Evolutionary conservation across 108 stramenopile species (phyloP).

Genomic region (Skeletonema costatum): DNA sequence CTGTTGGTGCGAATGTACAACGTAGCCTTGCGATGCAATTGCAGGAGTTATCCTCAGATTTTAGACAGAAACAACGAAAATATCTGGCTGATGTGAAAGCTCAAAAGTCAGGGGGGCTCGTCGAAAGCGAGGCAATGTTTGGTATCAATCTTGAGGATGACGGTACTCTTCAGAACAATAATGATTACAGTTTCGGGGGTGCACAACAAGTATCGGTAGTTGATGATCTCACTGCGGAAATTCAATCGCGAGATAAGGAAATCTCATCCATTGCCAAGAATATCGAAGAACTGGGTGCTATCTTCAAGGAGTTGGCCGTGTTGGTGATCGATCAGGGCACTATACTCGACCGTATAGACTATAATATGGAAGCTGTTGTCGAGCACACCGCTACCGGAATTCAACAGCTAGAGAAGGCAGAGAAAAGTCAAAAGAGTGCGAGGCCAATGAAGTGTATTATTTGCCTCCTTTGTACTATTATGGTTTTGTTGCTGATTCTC

Average conservation of each 20-base stretch:
- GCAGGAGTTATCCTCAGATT: constrained; percentile 88
- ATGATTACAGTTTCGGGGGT: constrained; percentile 64
- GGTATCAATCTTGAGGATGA: constrained; percentile 77
- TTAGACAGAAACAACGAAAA: constrained; percentile 94
- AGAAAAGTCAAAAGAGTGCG: constrained; percentile 96
- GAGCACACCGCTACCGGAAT: constrained; percentile 98
- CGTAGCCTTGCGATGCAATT: constrained; percentile 92
- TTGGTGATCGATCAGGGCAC: constrained; percentile 99
- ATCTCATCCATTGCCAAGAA: constrained; percentile 95
- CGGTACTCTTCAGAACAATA: constrained; percentile 46
- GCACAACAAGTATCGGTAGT: constrained; percentile 81
- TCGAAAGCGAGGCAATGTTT: constrained; percentile 64
- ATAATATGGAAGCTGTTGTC: constrained; percentile 99
- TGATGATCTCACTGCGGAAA: constrained; percentile 82
- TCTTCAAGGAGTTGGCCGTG: constrained; percentile 99
- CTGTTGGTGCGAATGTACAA: constrained; percentile 89
- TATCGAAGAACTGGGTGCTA: constrained; percentile 96
- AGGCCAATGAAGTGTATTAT: constrained; percentile 93
- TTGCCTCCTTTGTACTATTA: constrained; percentile 75
- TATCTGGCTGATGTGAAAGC: constrained; percentile 92
- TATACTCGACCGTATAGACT: constrained; percentile 99
- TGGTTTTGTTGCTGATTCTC: constrained; percentile 79
- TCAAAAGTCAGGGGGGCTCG: constrained; percentile 85
- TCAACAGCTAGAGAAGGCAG: constrained; percentile 95
- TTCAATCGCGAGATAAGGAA: constrained; percentile 88